A percentile compares a stretch with the other conserved stretches of the same genome.
Evolutionary conservation across 1,284 basidiomycete species (phyloP).

Genomic region (Ustilago crameri): DNA sequence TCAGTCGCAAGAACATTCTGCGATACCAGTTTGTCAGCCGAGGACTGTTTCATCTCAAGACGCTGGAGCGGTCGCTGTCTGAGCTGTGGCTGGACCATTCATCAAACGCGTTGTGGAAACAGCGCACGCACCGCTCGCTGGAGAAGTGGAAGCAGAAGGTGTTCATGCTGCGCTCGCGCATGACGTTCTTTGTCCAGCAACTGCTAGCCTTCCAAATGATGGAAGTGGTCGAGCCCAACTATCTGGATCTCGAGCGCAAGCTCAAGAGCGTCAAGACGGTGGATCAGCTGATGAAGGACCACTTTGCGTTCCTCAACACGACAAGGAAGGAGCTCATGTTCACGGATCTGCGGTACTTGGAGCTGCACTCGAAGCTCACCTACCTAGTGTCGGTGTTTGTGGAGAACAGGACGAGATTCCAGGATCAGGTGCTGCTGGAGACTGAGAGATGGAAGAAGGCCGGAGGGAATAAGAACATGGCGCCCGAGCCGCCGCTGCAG

Average conservation of each 20-base stretch:
- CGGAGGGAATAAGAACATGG: constrained; percentile 17
- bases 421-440: constrained; percentile 58
- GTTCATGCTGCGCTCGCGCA: constrained; percentile 61
- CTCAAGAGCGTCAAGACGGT: constrained; percentile 62
- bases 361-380: constrained; percentile 60
- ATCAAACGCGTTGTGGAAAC: constrained; percentile 47
- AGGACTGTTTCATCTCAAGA: constrained; percentile 64
- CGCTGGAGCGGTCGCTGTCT: constrained; percentile 57
- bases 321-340: constrained; percentile 67
- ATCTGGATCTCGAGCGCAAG: constrained; percentile 59
- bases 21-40: constrained; percentile 67
- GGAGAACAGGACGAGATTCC: constrained; percentile 52
- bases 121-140: constrained; percentile 50
- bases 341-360: constrained; percentile 60
- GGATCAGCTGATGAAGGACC: constrained; percentile 66
- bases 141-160: constrained; percentile 65
- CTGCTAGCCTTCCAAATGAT: constrained; percentile 63
- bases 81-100: constrained; percentile 65
- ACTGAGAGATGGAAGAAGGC: constrained; percentile 48
- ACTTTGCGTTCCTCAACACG: constrained; percentile 65
- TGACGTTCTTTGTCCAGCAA: constrained; percentile 66
- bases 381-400: constrained; percentile 56
- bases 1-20: constrained; percentile 67
- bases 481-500: constrained; percentile 34
- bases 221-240: constrained; percentile 67